A percentile compares a stretch with the other conserved stretches of the same genome.
Conservation (phyloP, 2,329 filamentous ascomycete genomes). For the Fusarium sp. region DNA sequence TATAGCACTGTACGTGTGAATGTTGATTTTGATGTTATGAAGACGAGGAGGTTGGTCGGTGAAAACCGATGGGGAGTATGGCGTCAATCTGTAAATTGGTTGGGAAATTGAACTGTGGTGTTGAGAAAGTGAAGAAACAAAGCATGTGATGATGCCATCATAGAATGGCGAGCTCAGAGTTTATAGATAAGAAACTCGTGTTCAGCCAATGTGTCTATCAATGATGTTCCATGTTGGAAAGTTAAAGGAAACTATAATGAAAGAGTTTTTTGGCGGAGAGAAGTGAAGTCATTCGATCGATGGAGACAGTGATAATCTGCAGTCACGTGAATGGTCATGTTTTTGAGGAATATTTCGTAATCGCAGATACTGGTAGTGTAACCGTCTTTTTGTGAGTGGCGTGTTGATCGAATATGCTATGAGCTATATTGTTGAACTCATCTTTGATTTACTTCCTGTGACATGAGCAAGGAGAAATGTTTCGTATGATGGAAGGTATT, state of each 20-base stretch:
- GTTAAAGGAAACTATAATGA: constrained; percentile 1
- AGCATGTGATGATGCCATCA: neutral
- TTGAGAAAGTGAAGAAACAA: constrained; percentile 9
- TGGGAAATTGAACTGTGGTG: constrained; percentile 4
- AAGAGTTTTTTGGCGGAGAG: constrained; percentile 17
- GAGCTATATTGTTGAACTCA: too few relatives aligned
- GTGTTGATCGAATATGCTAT: too few relatives aligned
- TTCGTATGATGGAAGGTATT: too few relatives aligned
- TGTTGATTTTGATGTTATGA: neutral
- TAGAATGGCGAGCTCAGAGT: neutral
- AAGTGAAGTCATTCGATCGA: constrained; percentile 29
- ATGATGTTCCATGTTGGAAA: neutral
- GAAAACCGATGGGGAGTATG: neutral
- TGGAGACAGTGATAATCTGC: neutral
- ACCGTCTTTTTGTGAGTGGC: neutral
- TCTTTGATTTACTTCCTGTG: neutral
- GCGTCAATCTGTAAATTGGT: neutral
- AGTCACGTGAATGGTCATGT: constrained; percentile 20
- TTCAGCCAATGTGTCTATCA: neutral
- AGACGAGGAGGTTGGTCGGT: neutral
- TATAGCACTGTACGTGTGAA: constrained; percentile 3
- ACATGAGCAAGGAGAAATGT: neutral
- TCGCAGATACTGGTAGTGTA: neutral
- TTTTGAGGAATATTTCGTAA: neutral
- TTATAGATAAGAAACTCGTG: neutral